phyloP scores from a whole-genome alignment of 805 yeast species.

The Cyberlindnera saturnus region DNA sequence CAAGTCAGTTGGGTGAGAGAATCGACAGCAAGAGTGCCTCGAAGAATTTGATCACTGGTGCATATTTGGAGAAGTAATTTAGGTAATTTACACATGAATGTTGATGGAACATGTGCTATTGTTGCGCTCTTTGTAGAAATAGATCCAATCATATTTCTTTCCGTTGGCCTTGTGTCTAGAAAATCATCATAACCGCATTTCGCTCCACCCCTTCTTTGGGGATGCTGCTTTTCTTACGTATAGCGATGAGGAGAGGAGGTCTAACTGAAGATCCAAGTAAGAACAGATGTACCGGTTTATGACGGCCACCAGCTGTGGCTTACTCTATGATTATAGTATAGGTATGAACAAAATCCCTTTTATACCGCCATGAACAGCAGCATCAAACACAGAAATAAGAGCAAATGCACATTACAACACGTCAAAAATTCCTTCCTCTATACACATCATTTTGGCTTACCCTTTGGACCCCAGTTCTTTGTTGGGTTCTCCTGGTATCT shows the following conservation, averaged over 20 bases:
- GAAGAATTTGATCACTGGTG: conserved; percentile 24
- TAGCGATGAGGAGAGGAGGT: too few relatives aligned
- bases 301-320: too few relatives aligned
- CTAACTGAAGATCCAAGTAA: too few relatives aligned
- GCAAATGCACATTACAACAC: neutral
- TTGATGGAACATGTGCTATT: neutral
- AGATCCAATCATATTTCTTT: too few relatives aligned
- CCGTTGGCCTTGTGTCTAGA: too few relatives aligned
- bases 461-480: conserved; percentile 96
- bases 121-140: too few relatives aligned
- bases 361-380: neutral
- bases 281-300: too few relatives aligned
- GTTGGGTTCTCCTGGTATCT: conserved; percentile 90
- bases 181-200: too few relatives aligned
- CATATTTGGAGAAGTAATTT: conserved; percentile 9
- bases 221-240: too few relatives aligned
- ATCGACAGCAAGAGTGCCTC: conserved; percentile 16
- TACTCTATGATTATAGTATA: too few relatives aligned
- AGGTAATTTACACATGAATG: neutral
- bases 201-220: too few relatives aligned
- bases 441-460: conserved; percentile 47
- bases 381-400: neutral
- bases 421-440: neutral
- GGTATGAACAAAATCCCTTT: too few relatives aligned
- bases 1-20: conserved; percentile 41